These are phyloP conservation scores for Tylopilus subfusipes DNA, from an alignment of 768 basidiomycete species.

Conservation along the genomic window DNA sequence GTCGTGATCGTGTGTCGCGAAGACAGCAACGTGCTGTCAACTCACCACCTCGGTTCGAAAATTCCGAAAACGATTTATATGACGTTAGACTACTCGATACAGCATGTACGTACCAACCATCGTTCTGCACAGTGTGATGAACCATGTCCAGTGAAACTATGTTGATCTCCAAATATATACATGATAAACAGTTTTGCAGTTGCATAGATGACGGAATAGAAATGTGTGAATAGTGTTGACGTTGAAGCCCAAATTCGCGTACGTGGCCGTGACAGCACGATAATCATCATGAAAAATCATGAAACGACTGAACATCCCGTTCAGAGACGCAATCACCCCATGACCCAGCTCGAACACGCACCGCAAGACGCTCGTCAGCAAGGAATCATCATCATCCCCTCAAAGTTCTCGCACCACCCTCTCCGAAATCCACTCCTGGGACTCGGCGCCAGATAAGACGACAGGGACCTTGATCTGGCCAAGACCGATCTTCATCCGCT, in stretches of 20 bases:
- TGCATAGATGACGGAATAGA: not conserved
- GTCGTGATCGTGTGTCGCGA: too few relatives aligned
- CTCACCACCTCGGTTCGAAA: not conserved
- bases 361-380: not conserved
- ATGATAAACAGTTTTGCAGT: not conserved
- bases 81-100: not conserved
- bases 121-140: not conserved
- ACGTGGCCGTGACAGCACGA: not conserved
- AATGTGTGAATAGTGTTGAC: not conserved
- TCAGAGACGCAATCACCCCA: not conserved
- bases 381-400: too few relatives aligned
- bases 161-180: not conserved
- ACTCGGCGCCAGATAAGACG: conserved; percentile 1
- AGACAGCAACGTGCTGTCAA: too few relatives aligned
- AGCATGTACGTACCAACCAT: not conserved
- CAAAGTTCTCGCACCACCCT: conserved; percentile 9
- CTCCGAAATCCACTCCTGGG: conserved; percentile 7
- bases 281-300: not conserved
- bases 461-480: conserved; percentile 17
- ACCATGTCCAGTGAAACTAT: not conserved
- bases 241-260: not conserved
- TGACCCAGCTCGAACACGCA: not conserved
- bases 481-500: conserved; percentile 6
- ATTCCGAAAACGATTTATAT: not conserved
- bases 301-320: not conserved